phyloP scores from a whole-genome alignment of 495 filamentous ascomycete genomes.

The Talaromyces borbonicus region DNA sequence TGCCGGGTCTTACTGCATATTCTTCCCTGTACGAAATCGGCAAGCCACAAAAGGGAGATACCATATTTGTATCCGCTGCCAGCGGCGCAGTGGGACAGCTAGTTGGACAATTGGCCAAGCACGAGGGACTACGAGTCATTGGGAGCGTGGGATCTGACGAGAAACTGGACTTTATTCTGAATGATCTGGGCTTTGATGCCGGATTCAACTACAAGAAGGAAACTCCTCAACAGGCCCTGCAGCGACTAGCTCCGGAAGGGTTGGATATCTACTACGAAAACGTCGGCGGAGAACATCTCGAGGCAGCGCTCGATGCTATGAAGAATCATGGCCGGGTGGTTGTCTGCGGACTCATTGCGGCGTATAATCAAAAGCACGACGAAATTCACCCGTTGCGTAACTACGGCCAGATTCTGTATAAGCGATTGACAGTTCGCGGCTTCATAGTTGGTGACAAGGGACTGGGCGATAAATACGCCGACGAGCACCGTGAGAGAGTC shows the following conservation, averaged over 20 bases:
- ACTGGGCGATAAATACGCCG: slow-evolving; percentile 59
- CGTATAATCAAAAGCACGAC: slow-evolving; percentile 57
- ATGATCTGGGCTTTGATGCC: slow-evolving; percentile 57
- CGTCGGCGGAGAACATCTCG: slow-evolving; percentile 81
- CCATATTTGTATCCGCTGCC: slow-evolving; percentile 75
- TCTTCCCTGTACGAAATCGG: slow-evolving; percentile 74
- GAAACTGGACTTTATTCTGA: slow-evolving; percentile 57
- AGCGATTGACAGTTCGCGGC: slow-evolving; percentile 57
- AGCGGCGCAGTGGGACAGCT: slow-evolving; percentile 77
- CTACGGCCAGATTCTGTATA: slow-evolving; percentile 41
- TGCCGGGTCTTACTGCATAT: slow-evolving; percentile 83
- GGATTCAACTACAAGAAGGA: slow-evolving; percentile 75
- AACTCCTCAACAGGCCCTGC: slow-evolving; percentile 57
- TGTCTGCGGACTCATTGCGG: slow-evolving; percentile 61
- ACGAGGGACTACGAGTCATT: slow-evolving; percentile 77
- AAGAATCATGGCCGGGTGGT: slow-evolving; percentile 64
- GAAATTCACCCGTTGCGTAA: slow-evolving; percentile 63
- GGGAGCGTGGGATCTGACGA: slow-evolving; percentile 62
- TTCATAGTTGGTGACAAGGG: slow-evolving; percentile 63
- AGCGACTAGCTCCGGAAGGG: slow-evolving; percentile 67
- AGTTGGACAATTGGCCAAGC: slow-evolving; percentile 79
- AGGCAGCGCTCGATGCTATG: slow-evolving; percentile 60
- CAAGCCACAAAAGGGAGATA: slow-evolving; percentile 78
- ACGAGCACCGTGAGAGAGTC: slow-evolving; percentile 75
- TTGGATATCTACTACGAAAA: slow-evolving; percentile 96